A percentile compares a stretch with the other conserved stretches of the same genome.
Conservation (phyloP, 176 grass and related monocot species). For the Oropetium thomaeum region DNA sequence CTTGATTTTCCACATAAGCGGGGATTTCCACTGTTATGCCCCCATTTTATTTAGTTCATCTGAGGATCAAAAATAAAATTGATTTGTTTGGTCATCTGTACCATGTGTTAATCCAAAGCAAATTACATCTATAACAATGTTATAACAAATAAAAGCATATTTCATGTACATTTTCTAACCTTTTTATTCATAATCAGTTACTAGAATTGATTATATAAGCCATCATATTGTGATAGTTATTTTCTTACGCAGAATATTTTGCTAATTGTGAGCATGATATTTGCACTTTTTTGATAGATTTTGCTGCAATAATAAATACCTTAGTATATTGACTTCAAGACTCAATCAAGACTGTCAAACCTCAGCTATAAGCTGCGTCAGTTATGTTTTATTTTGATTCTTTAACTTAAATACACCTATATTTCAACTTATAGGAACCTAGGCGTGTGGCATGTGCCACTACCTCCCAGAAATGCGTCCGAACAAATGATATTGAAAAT, state of each 20-base stretch:
- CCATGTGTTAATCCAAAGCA: too few relatives aligned
- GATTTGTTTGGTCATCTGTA: too few relatives aligned
- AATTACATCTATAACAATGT: not conserved
- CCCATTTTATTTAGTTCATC: too few relatives aligned
- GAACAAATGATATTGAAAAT: constrained; percentile 96
- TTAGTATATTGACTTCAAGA: not conserved
- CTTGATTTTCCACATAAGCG: not conserved
- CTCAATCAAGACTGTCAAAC: too few relatives aligned
- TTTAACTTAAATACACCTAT: constrained; percentile 5
- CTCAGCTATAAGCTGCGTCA: too few relatives aligned
- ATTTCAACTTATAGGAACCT: constrained; percentile 58
- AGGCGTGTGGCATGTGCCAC: constrained; percentile 80
- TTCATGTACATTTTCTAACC: not conserved
- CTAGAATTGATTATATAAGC: not conserved
- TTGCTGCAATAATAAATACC: not conserved
- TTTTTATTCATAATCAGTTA: not conserved
- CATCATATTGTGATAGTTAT: not conserved
- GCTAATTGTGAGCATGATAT: not conserved
- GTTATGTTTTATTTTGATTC: constrained; percentile 1
- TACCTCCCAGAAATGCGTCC: constrained; percentile 91
- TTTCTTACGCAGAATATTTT: not conserved
- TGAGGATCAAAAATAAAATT: too few relatives aligned
- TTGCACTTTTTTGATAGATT: not conserved
- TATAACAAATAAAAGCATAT: not conserved
- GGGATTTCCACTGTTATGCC: too few relatives aligned